phyloP scores from a whole-genome alignment of 2,329 filamentous ascomycete species.

The Diplodia scrobiculata region DNA sequence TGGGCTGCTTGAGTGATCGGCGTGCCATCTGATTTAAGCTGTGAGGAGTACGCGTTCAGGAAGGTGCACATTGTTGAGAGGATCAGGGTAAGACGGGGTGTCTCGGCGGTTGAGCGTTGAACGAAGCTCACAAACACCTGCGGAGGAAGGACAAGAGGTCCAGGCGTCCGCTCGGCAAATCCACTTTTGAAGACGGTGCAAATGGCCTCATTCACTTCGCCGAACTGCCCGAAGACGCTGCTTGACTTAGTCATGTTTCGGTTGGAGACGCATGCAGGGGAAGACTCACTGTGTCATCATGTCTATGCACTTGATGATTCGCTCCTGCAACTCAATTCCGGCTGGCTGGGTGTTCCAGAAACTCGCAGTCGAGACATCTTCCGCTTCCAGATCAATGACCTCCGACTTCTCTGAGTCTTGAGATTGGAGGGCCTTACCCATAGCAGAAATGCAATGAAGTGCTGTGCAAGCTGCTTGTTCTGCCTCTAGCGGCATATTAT shows the following conservation, averaged over 20 bases:
- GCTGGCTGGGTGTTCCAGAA: conserved; percentile 58
- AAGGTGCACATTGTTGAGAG: conserved; percentile 73
- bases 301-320: conserved; percentile 56
- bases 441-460: conserved; percentile 67
- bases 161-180: conserved; percentile 72
- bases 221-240: conserved; percentile 58
- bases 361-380: conserved; percentile 45
- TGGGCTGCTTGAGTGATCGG: conserved; percentile 37
- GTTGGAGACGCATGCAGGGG: neutral
- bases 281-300: conserved; percentile 46
- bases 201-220: conserved; percentile 70
- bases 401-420: conserved; percentile 56
- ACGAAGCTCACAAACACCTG: conserved; percentile 68
- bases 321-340: conserved; percentile 50
- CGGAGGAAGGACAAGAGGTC: conserved; percentile 75
- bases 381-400: conserved; percentile 67
- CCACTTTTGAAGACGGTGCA: conserved; percentile 73
- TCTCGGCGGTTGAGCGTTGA: conserved; percentile 59
- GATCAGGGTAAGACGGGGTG: conserved; percentile 67
- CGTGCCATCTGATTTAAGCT: conserved; percentile 48
- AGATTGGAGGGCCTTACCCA: conserved; percentile 72
- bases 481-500: conserved; percentile 40
- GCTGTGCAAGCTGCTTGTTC: conserved; percentile 55
- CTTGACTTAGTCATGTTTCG: conserved; percentile 9
- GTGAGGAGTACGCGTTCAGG: conserved; percentile 43